Evolutionary conservation across 768 basidiomycete genomes (phyloP).

Genomic region (Lactarius evosmus): DNA sequence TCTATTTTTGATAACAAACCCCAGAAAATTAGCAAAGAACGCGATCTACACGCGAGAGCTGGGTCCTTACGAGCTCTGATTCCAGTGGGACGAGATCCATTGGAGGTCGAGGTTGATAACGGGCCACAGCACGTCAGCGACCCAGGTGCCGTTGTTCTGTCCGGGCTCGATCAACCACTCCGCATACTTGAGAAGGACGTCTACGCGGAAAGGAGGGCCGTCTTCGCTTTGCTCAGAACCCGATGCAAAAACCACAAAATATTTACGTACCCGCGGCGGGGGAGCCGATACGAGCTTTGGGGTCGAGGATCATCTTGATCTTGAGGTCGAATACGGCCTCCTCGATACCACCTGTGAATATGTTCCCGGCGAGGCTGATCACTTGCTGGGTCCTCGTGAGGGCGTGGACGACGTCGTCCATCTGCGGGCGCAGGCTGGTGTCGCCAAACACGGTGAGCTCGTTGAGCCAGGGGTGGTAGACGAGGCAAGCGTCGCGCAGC

Average conservation of each 20-base stretch:
- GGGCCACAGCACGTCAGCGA: conserved; percentile 18
- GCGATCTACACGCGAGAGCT: not conserved
- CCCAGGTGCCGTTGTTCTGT: conserved; percentile 23
- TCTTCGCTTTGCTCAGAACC: conserved; percentile 10
- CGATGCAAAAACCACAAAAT: not conserved
- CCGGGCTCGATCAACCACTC: conserved; percentile 20
- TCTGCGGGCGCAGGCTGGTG: conserved; percentile 5
- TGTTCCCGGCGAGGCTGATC: conserved; percentile 19
- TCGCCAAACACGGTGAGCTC: conserved; percentile 22
- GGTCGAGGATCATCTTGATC: conserved; percentile 13
- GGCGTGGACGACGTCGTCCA: conserved; percentile 23
- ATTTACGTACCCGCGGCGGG: conserved; percentile 19
- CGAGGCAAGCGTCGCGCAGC: conserved; percentile 21
- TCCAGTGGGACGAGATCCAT: conserved; percentile 23
- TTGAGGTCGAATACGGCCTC: conserved; percentile 21
- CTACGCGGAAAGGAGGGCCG: conserved; percentile 19
- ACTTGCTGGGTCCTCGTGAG: conserved; percentile 19
- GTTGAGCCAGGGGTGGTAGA: conserved; percentile 23
- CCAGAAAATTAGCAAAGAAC: not conserved
- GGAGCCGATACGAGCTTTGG: conserved; percentile 17
- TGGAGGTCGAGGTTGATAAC: conserved; percentile 25
- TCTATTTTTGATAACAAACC: not conserved
- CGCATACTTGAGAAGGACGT: conserved; percentile 17
- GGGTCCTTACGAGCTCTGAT: conserved; percentile 16
- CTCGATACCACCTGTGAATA: conserved; percentile 22